Evolutionary conservation across 2,329 filamentous ascomycete genomes (phyloP).

Genomic region (Nemania sp.): DNA sequence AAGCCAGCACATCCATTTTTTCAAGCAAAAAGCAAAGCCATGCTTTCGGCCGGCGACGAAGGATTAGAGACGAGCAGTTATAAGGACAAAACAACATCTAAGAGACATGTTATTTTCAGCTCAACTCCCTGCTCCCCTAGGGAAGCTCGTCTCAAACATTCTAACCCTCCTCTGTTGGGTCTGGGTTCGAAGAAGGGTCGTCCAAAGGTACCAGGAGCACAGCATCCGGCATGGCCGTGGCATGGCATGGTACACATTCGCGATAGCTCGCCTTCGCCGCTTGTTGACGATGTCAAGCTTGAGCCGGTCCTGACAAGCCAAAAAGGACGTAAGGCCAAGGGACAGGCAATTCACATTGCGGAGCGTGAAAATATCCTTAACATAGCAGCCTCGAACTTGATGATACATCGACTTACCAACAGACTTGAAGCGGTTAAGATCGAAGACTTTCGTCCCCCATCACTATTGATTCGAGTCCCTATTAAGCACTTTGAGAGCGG

Average conservation of each 20-base stretch:
- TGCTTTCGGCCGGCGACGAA: conserved; percentile 24
- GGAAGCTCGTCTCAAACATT: conserved; percentile 41
- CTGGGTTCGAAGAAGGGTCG: conserved; percentile 50
- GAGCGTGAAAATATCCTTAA: conserved; percentile 49
- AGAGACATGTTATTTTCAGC: conserved; percentile 48
- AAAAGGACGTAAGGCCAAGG: conserved; percentile 53
- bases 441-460: conserved; percentile 49
- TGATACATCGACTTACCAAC: conserved; percentile 42
- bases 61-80: conserved; percentile 31
- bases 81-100: conserved; percentile 39
- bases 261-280: conserved; percentile 39
- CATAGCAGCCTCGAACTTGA: conserved; percentile 42
- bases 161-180: conserved; percentile 42
- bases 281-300: neutral
- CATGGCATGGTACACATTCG: conserved; percentile 66
- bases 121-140: conserved; percentile 59
- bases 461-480: conserved; percentile 57
- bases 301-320: neutral
- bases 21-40: conserved; percentile 52
- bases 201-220: conserved; percentile 66
- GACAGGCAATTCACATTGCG: conserved; percentile 46
- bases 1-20: conserved; percentile 65
- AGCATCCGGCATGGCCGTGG: conserved; percentile 72
- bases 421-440: conserved; percentile 42
- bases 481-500: conserved; percentile 62